Evolutionary conservation across 2,329 filamentous ascomycete species (phyloP).

Genomic region (Alternaria viburni): DNA sequence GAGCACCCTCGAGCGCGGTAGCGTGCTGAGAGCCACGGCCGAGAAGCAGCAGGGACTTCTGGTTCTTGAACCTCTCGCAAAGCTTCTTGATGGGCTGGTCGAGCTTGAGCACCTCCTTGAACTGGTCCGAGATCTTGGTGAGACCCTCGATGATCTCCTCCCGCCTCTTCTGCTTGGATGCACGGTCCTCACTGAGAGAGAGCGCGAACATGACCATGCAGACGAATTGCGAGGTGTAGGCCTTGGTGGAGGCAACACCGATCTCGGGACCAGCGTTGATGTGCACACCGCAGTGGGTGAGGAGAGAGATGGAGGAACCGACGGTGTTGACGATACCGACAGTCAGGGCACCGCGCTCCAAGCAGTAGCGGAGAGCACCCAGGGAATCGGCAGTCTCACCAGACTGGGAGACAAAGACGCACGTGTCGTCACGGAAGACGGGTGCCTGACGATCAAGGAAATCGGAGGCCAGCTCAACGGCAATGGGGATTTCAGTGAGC

Average conservation of each 20-base stretch:
- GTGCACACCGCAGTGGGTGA: slow-evolving; percentile 99
- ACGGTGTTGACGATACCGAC: slow-evolving; percentile 99
- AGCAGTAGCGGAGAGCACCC: slow-evolving; percentile 95
- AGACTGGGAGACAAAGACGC: slow-evolving; percentile 98
- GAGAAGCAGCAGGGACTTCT: slow-evolving; percentile 92
- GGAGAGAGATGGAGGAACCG: slow-evolving; percentile 95
- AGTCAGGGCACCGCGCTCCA: slow-evolving; percentile 95
- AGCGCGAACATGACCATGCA: slow-evolving; percentile 99
- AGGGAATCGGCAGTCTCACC: slow-evolving; percentile 98
- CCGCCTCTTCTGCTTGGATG: slow-evolving; percentile 88
- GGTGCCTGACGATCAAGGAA: slow-evolving; percentile 96
- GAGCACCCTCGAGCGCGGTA: slow-evolving; percentile 91
- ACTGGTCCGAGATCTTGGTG: slow-evolving; percentile 84
- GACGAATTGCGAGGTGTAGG: slow-evolving; percentile 98
- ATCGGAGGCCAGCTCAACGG: slow-evolving; percentile 95
- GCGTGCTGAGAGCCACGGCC: slow-evolving; percentile 96
- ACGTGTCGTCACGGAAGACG: slow-evolving; percentile 99
- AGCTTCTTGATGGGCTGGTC: slow-evolving; percentile 94
- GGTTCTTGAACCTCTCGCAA: slow-evolving; percentile 93
- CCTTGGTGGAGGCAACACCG: slow-evolving; percentile 98
- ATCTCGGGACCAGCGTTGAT: slow-evolving; percentile 99
- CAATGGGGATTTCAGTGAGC: slow-evolving; percentile 95
- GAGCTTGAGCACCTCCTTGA: slow-evolving; percentile 88
- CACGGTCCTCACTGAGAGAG: slow-evolving; percentile 93
- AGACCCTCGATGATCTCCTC: slow-evolving; percentile 97